Percentiles rank a stretch among this genome's conserved stretches.
Conservation (phyloP, 2,329 filamentous ascomycete genomes). For the Malbranchea zuffiana region DNA sequence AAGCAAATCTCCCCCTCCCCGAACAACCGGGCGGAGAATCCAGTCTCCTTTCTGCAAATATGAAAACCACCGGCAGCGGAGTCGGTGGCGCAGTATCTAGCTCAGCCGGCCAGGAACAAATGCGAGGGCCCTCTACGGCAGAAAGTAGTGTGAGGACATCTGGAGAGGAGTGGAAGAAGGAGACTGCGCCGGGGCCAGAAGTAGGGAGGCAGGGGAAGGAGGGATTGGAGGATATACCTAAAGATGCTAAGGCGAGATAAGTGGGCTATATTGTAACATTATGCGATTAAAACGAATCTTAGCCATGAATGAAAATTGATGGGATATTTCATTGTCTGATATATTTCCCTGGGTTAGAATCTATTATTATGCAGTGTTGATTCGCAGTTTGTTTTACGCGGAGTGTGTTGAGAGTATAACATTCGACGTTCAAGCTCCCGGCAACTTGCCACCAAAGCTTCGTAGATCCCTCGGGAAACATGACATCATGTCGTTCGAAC, state of each 20-base stretch:
- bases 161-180: constrained; percentile 45
- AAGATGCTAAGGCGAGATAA: constrained; percentile 47
- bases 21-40: constrained; percentile 65
- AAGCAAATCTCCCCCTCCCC: constrained; percentile 66
- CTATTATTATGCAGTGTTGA: too few relatives aligned
- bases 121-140: constrained; percentile 51
- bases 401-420: too few relatives aligned
- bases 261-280: too few relatives aligned
- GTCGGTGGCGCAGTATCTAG: constrained; percentile 49
- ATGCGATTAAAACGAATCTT: too few relatives aligned
- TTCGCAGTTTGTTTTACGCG: too few relatives aligned
- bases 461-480: too few relatives aligned
- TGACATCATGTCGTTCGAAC: too few relatives aligned
- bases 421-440: too few relatives aligned
- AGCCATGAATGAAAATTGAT: too few relatives aligned
- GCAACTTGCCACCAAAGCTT: too few relatives aligned
- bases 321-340: too few relatives aligned
- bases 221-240: constrained; percentile 44
- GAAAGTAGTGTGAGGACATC: constrained; percentile 41
- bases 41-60: constrained; percentile 66
- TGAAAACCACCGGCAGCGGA: constrained; percentile 58
- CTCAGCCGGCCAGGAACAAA: constrained; percentile 38
- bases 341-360: too few relatives aligned
- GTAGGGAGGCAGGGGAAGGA: constrained; percentile 56
- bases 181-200: constrained; percentile 32